Evolutionary conservation across 352 stramenopile species (phyloP).

Genomic region (Blastocystis hominis): DNA sequence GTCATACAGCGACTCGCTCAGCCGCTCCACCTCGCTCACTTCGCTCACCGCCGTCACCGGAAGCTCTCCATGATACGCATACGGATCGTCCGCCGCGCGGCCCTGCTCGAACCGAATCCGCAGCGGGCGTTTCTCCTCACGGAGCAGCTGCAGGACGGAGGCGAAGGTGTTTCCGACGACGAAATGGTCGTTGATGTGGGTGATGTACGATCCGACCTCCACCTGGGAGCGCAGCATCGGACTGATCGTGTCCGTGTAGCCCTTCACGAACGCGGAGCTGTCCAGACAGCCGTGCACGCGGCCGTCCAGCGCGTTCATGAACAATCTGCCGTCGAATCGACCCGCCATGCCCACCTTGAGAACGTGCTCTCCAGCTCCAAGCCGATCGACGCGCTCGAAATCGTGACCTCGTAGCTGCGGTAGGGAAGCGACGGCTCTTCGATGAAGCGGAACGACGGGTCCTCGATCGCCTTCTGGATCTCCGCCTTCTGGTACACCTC

Average conservation of each 20-base stretch:
- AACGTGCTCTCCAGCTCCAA: conserved; percentile 48
- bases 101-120: conserved; percentile 30
- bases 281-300: conserved; percentile 34
- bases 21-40: not conserved
- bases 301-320: not conserved
- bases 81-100: not conserved
- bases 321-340: not conserved
- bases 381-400: not conserved
- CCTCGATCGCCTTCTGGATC: not conserved
- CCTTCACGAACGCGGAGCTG: conserved; percentile 15
- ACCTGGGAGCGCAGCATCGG: conserved; percentile 1
- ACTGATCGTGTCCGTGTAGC: not conserved
- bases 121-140: conserved; percentile 1
- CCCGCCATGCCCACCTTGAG: not conserved
- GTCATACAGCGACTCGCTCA: not conserved
- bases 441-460: not conserved
- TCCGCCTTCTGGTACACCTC: not conserved
- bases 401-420: not conserved
- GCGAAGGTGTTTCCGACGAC: conserved; percentile 42
- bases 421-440: not conserved
- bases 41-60: conserved; percentile 5
- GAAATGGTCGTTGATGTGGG: conserved; percentile 28
- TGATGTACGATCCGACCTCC: conserved; percentile 5
- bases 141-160: conserved; percentile 6
- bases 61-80: not conserved